Conservation (phyloP, 345 rosid genomes). For the Nephelium lappaceum region DNA sequence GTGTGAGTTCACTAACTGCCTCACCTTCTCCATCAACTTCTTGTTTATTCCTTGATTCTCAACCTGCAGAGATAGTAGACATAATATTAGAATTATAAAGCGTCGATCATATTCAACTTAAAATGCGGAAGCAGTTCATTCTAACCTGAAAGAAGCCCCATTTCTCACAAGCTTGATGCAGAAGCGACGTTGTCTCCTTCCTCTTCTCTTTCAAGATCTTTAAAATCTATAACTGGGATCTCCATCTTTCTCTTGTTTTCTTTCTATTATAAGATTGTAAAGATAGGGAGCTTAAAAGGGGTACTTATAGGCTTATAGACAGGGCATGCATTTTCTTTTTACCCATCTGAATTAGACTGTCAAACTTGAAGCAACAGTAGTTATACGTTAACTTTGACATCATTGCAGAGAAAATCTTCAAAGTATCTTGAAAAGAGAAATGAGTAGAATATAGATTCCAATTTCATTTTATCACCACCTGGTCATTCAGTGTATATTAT, state of each 20-base stretch:
- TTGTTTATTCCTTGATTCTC: conserved; percentile 75
- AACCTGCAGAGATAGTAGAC: conserved; percentile 47
- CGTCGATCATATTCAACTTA: neutral
- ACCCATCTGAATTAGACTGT: conserved; percentile 3
- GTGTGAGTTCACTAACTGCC: conserved; percentile 58
- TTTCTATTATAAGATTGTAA: conserved; percentile 22
- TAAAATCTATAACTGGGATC: conserved; percentile 66
- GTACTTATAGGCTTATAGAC: conserved; percentile 43
- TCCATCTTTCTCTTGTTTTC: conserved; percentile 43
- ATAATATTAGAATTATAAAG: neutral
- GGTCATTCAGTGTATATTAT: conserved; percentile 40
- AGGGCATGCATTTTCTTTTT: neutral
- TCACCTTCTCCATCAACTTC: conserved; percentile 79
- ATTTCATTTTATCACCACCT: conserved; percentile 47
- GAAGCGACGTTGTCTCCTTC: conserved; percentile 62
- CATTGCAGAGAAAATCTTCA: conserved; percentile 25
- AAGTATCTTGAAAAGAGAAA: conserved; percentile 30
- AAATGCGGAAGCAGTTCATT: neutral
- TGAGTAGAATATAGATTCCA: conserved; percentile 32
- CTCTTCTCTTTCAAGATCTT: conserved; percentile 57
- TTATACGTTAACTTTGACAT: conserved; percentile 16
- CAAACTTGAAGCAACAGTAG: conserved; percentile 18
- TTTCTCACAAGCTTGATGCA: conserved; percentile 81
- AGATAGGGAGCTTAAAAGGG: conserved; percentile 12
- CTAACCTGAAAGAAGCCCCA: conserved; percentile 88